Percentiles rank a stretch among this genome's conserved stretches.
These are phyloP conservation scores for Yamadazyma takamatsuzukensis DNA, from an alignment of 805 yeast species.

Conservation along the genomic window DNA sequence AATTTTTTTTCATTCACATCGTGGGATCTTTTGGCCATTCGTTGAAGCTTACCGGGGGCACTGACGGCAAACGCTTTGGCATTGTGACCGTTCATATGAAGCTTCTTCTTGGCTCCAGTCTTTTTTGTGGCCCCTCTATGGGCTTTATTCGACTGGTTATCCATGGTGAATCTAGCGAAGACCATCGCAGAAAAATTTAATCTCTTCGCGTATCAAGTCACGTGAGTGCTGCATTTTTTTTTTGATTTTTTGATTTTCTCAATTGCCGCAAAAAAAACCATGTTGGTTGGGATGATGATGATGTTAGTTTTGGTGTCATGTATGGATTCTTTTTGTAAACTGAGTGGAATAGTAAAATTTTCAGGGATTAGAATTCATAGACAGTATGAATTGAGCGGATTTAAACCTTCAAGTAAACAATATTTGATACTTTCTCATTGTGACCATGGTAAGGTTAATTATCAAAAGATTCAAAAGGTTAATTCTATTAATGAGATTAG, in stretches of 20 bases:
- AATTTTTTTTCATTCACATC: constrained; percentile 79
- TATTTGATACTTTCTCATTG: constrained; percentile 51
- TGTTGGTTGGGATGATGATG: too few relatives aligned
- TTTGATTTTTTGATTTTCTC: too few relatives aligned
- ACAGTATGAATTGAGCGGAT: constrained; percentile 37
- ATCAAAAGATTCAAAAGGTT: constrained; percentile 34
- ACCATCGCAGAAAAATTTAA: too few relatives aligned
- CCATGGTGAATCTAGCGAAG: constrained; percentile 11
- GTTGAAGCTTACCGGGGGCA: constrained; percentile 78
- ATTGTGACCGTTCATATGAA: constrained; percentile 75
- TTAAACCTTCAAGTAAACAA: constrained; percentile 35
- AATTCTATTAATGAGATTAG: constrained; percentile 34
- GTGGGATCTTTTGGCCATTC: constrained; percentile 77
- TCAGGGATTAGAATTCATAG: constrained; percentile 57
- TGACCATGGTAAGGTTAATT: constrained; percentile 44
- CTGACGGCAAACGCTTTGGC: constrained; percentile 43
- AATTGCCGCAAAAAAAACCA: too few relatives aligned
- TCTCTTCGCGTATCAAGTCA: too few relatives aligned
- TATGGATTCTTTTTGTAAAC: too few relatives aligned
- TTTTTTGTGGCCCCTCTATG: constrained; percentile 57
- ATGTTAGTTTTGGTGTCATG: too few relatives aligned
- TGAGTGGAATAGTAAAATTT: too few relatives aligned
- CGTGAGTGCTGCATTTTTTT: too few relatives aligned
- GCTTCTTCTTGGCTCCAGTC: constrained; percentile 75
- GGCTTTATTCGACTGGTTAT: constrained; percentile 68